phyloP scores from a whole-genome alignment of 2,329 filamentous ascomycete genomes.

The Rhynchosporium secalis region DNA sequence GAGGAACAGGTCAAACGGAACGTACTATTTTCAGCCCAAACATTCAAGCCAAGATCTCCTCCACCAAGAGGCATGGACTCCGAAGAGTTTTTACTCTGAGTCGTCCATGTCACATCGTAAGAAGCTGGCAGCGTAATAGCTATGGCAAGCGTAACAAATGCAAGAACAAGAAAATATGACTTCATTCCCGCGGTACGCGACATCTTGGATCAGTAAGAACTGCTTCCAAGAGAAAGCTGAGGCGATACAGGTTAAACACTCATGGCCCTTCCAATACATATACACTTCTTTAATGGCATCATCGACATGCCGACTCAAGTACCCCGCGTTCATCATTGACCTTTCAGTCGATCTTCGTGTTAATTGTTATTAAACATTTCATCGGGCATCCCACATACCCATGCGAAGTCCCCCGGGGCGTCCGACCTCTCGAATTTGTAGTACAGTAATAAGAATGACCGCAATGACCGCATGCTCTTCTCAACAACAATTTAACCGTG shows the following conservation, averaged over 20 bases:
- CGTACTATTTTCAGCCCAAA: not conserved
- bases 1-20: not conserved
- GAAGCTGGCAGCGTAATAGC: not conserved
- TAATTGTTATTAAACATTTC: not conserved
- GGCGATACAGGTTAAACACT: not conserved
- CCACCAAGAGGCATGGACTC: not conserved
- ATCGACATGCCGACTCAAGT: not conserved
- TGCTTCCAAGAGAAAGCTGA: not conserved
- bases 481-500: no score
- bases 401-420: no score
- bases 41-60: not conserved
- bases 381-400: no score
- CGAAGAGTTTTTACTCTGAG: not conserved
- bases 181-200: not conserved
- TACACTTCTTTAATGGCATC: not conserved
- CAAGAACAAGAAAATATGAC: not conserved
- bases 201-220: not conserved
- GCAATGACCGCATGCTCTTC: no score
- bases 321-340: not conserved
- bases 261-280: not conserved
- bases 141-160: not conserved
- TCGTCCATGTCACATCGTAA: not conserved
- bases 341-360: not conserved
- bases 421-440: no score
- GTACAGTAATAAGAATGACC: no score